Conservation (phyloP, 2,329 filamentous ascomycete species). For the Albifimbria verrucaria region DNA sequence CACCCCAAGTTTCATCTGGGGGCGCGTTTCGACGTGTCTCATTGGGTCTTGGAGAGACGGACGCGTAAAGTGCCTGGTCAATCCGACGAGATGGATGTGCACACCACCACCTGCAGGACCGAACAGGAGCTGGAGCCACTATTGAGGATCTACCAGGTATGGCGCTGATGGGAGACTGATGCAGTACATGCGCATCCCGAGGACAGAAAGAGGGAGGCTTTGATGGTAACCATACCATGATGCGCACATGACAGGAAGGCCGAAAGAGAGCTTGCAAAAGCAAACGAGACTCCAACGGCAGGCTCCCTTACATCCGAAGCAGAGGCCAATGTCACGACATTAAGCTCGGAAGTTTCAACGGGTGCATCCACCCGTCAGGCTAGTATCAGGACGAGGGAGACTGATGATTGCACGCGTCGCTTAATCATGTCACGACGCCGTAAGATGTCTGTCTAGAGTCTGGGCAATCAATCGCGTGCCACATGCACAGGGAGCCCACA, state of each 20-base stretch:
- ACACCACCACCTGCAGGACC: neutral
- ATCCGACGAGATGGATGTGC: too few relatives aligned
- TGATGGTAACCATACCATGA: neutral
- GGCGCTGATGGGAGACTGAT: too few relatives aligned
- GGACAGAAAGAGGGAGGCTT: too few relatives aligned
- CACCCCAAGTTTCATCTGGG: neutral
- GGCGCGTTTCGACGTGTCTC: neutral
- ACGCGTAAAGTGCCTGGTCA: conserved; percentile 2
- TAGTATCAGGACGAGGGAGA: neutral
- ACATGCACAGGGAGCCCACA: too few relatives aligned
- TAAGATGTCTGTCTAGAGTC: too few relatives aligned
- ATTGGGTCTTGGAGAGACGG: neutral
- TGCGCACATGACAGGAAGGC: neutral
- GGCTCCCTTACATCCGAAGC: neutral
- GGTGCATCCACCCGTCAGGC: neutral
- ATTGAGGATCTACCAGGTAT: neutral
- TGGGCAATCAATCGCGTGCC: too few relatives aligned
- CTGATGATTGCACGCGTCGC: too few relatives aligned
- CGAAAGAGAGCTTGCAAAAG: neutral
- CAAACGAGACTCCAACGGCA: neutral
- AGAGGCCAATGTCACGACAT: neutral
- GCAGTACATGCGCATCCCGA: too few relatives aligned
- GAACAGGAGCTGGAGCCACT: neutral
- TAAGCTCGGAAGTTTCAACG: neutral
- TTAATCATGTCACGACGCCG: too few relatives aligned